Evolutionary conservation across 2,329 filamentous ascomycete genomes (phyloP).

Genomic region (Aspergillus sojae): DNA sequence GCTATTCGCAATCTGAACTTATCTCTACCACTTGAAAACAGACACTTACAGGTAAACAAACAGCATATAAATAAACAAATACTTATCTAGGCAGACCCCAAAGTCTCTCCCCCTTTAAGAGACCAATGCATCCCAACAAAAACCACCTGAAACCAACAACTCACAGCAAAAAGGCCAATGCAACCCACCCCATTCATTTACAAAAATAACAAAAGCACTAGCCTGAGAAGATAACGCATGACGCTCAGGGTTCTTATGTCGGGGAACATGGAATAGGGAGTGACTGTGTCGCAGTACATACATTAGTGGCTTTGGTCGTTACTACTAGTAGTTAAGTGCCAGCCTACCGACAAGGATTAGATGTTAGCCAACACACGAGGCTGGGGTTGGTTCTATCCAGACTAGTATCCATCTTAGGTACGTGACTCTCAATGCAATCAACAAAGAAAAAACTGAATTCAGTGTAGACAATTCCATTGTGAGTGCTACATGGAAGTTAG

Average conservation of each 20-base stretch:
- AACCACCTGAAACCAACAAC: not conserved
- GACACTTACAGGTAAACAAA: no score
- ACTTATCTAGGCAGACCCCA: no score
- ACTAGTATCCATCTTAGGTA: no score
- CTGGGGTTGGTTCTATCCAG: not conserved
- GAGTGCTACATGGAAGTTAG: no score
- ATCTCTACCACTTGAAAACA: not conserved
- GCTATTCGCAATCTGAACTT: not conserved
- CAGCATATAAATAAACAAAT: no score
- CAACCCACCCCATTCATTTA: not conserved
- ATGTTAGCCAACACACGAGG: not conserved
- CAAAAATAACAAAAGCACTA: not conserved
- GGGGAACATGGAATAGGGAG: not conserved
- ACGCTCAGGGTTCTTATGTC: no score
- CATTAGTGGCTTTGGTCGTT: not conserved
- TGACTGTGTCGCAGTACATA: not conserved
- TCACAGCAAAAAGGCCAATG: not conserved
- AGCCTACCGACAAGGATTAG: not conserved
- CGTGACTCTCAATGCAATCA: no score
- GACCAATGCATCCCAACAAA: no score
- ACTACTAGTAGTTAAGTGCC: not conserved
- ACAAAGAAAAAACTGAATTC: no score
- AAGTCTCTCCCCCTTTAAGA: no score
- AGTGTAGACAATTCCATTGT: no score
- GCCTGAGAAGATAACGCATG: no score